These are phyloP conservation scores for Pichia sp. DNA, from an alignment of 1,139 yeast species.

Conservation along the genomic window DNA sequence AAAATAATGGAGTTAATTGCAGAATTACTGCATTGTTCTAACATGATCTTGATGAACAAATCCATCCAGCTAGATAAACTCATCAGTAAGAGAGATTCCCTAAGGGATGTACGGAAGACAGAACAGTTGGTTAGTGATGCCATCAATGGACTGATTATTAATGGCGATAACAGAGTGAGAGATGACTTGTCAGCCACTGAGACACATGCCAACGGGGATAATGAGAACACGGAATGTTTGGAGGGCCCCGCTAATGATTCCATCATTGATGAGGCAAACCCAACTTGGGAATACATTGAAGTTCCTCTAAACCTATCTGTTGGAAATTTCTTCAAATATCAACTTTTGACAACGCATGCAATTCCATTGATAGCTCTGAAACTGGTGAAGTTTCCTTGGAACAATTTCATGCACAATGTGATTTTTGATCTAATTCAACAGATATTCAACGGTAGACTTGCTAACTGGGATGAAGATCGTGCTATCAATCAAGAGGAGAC, in stretches of 20 bases:
- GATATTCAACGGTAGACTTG: slow-evolving; percentile 65
- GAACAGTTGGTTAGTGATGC: slow-evolving; percentile 28
- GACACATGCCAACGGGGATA: too few relatives aligned
- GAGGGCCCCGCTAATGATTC: too few relatives aligned
- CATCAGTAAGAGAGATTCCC: slow-evolving; percentile 24
- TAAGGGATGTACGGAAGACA: slow-evolving; percentile 25
- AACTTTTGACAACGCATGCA: slow-evolving; percentile 24
- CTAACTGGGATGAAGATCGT: slow-evolving; percentile 29
- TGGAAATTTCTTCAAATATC: slow-evolving; percentile 50
- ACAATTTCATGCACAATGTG: slow-evolving; percentile 93
- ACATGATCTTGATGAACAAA: slow-evolving; percentile 80
- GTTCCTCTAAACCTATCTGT: slow-evolving; percentile 24
- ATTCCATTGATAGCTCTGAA: slow-evolving; percentile 25
- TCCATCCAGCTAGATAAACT: slow-evolving; percentile 24
- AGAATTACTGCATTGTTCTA: slow-evolving; percentile 90
- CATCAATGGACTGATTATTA: slow-evolving; percentile 22
- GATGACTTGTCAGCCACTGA: too few relatives aligned
- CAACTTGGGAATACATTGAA: slow-evolving; percentile 6
- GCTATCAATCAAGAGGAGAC: slow-evolving; percentile 27
- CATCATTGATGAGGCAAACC: background rate
- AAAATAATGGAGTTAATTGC: slow-evolving; percentile 93
- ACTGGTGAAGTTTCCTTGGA: slow-evolving; percentile 73
- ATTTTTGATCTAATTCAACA: slow-evolving; percentile 98
- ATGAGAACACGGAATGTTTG: too few relatives aligned
- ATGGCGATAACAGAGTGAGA: too few relatives aligned